These are phyloP conservation scores for Fraxinus floribunda DNA, from an alignment of 305 asterid genomes.

Conservation along the genomic window DNA sequence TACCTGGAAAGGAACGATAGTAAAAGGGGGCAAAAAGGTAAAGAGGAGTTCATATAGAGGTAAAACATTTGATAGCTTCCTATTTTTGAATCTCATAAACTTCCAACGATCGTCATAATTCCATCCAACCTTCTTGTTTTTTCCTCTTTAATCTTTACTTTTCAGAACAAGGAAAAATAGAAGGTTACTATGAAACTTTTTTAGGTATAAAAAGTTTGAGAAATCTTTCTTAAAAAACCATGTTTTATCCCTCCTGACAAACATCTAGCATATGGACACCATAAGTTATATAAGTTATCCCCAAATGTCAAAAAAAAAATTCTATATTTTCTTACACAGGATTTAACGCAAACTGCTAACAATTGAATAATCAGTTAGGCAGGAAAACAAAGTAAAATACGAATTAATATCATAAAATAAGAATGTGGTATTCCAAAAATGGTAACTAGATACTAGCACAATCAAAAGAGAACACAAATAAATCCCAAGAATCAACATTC, in stretches of 20 bases:
- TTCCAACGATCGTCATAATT: not conserved
- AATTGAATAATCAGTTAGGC: not conserved
- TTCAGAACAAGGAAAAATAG: not conserved
- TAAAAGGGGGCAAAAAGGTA: slow-evolving; percentile 15
- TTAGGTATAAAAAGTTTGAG: not conserved
- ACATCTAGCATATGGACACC: not conserved
- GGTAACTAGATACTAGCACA: not conserved
- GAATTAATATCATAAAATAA: not conserved
- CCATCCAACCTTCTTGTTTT: not conserved
- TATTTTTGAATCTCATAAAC: not conserved
- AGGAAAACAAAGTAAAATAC: not conserved
- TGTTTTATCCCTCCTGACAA: not conserved
- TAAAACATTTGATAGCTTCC: not conserved
- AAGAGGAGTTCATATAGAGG: slow-evolving; percentile 15
- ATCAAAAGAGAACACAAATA: slow-evolving; percentile 4
- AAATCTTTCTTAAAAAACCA: not conserved
- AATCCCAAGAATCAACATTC: slow-evolving; percentile 29
- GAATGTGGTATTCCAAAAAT: not conserved
- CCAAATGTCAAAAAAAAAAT: not conserved
- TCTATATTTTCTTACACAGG: not conserved
- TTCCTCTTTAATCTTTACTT: not conserved
- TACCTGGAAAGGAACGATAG: slow-evolving; percentile 46
- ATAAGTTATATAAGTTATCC: not conserved
- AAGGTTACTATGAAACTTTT: not conserved
- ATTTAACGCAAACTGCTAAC: not conserved